Base-by-base conservation (phyloP, 2,329 filamentous ascomycete genomes). In the Cercospora berteroae region DNA sequence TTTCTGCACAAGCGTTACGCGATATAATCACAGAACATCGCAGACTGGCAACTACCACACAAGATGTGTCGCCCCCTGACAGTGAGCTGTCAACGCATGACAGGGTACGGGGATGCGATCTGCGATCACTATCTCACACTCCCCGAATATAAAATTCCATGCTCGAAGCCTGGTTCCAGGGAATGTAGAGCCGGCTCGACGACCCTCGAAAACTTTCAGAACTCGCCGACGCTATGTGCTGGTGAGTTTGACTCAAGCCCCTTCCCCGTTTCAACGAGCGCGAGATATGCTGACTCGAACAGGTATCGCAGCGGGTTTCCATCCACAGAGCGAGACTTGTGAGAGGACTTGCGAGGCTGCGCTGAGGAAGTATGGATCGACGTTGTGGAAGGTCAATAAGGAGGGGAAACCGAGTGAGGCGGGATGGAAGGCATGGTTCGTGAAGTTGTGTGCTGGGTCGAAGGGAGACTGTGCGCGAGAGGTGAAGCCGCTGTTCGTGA, bases 61-160 rank as follows among this genome's bases (percentile, higher is more conserved):
- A 63, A 50, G n/a, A 66, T 72, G 63, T 69, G 67, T 50, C 58
- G 58, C 16, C 56, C 59, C 4, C 62, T 70, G 48, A 69, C 59
- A 3, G 69, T 70, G 6, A 48, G 33, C 29, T 70, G 69, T 61
- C 55, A 60, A 36, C 59, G 63, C 29, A 20, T 42, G 29, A 56
- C 36, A 29, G 9, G 18, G 42, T 62, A 63, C n/a, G 44, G 42
- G 16, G 29, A 62, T 1, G 23, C 33, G 4, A 66, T 69, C 16
- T 65, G 31, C 9, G 57, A 65, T 20, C 67, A 70, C 65, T 57
- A 42, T n/a, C 36, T 63, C 13, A 66, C 58, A 13, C 52, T 69
- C 20, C 23, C 29, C 9, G 55, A 69, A 33, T 55, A 66, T 20
- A 66, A 67, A 10, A 63, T 70, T 18, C 65, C 58, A 4, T 71